Evolutionary conservation across 306 rosid genomes (phyloP), one percentile per base, ranked within the genome.

Genomic region (Vigna trinervia): DNA sequence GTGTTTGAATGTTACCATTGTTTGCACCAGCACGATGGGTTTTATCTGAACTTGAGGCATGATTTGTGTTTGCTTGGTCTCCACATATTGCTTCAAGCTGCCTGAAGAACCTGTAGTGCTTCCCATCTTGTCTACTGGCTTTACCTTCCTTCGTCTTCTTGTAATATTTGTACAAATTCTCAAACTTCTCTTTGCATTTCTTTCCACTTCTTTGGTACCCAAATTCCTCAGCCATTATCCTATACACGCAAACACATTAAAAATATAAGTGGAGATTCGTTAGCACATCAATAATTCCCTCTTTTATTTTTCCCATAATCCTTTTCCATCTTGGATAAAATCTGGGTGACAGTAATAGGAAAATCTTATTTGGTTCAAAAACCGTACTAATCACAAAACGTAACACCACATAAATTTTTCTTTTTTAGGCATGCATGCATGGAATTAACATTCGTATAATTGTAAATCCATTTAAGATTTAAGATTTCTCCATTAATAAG

Each of bases 131-230:
- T 62, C 95, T 87, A 23, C 95, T 88, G n/a, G 87, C 72, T 81
- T 92, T 92, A 5, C 97, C 95, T 77, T 90, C 93, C 81, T 87
- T 92, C 22, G 97, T 92, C 78, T 89, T 92, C 95, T 92, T 92
- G 89, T 92, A 92, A 85, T 92, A 92, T 80, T 92, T 92, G 87
- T 92, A 92, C 85, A 92, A 73, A 82, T 92, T 92, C 85, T 90
- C 97, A 83, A 92, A 92, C 80, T 92, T 92, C 74, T 92, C 97
- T 75, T 88, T 92, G 91, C 97, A 92, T 81, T 92, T 92, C 69
- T 90, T 92, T 39, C 97, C 97, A 73, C 88, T 89, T 71, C 97
- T 89, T 78, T 87, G 88, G 85, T 86, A 89, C 10, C 95, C 97
- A 79, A 89, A 86, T 81, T 92, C 97, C 78, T 88, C 91, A 1